Percentiles rank a stretch among this genome's conserved stretches.
These are phyloP conservation scores for Penicillium parvum DNA, from an alignment of 495 filamentous ascomycete genomes.

Conservation along the genomic window DNA sequence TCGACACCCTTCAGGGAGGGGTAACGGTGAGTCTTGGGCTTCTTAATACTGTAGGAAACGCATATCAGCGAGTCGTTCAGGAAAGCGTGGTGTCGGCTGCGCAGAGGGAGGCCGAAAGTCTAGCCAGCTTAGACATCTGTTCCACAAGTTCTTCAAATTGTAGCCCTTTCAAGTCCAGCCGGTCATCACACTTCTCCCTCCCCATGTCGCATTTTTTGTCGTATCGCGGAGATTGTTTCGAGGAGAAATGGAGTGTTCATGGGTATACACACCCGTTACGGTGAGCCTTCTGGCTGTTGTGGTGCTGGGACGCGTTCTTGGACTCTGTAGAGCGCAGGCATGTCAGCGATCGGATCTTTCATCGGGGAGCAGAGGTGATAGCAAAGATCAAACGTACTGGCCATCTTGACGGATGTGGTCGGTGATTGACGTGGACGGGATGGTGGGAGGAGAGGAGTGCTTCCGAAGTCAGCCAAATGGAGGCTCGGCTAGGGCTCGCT, in stretches of 20 bases:
- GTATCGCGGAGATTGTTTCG: background rate
- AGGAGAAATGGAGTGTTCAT: constrained; percentile 6
- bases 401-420: constrained; percentile 51
- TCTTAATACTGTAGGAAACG: constrained; percentile 80
- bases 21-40: constrained; percentile 98
- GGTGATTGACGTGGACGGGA: constrained; percentile 33
- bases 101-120: background rate
- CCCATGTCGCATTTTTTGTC: background rate
- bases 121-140: background rate
- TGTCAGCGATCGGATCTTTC: constrained; percentile 25
- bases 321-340: constrained; percentile 61
- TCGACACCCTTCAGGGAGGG: constrained; percentile 98
- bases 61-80: constrained; percentile 30
- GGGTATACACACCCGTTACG: constrained; percentile 77
- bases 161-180: background rate
- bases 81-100: constrained; percentile 3
- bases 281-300: constrained; percentile 94
- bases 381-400: constrained; percentile 38
- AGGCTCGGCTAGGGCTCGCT: constrained; percentile 40
- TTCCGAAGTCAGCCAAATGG: constrained; percentile 23
- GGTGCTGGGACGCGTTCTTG: constrained; percentile 99
- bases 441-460: constrained; percentile 24
- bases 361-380: constrained; percentile 1
- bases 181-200: background rate
- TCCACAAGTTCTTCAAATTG: constrained; percentile 4